Base-by-base conservation (phyloP, 495 filamentous ascomycete species). In the Penicillium salamii region DNA sequence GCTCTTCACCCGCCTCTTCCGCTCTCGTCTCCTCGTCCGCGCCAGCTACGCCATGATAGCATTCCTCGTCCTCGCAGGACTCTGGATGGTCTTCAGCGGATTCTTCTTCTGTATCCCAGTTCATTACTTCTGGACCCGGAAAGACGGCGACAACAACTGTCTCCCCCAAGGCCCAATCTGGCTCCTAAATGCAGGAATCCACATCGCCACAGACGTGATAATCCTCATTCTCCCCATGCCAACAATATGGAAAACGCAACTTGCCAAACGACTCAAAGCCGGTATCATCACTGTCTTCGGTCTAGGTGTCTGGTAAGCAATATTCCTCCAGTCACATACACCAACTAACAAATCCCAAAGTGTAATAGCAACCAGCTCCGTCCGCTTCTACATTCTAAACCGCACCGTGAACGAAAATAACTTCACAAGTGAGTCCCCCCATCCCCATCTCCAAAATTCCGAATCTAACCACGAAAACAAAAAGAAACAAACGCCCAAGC, bases 211-310 rank as follows among this genome's bases (percentile, higher is more conserved):
- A 3, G 77, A 81, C 50, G 9, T 80, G 24, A 43, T 71, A 3
- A 75, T 81, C 21, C 55, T 81, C 33, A 39, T 74, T 21, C 49
- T 81, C 3, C 79, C 79, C 0, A 67, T 81, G 57, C 65, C 65
- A 0, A 49, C 66, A 1, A 39, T 81, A 12, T 63, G 55, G 38
- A 55, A 57, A 23, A 45, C 81, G 14, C 66, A 71, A 3, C 55
- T 81, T 36, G 62, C 73, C 0, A 52, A 32, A 8, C 59, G 61
- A 32, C 71, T 76, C 43, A 77, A 77, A 52, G 26, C 65, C 5
- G 70, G 67, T 2, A 47, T 79, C 8, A 63, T 69, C 12, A 11
- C 67, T 0, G 54, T 79, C 0, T 82, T 81, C 42, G 65, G 71
- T 1, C 40, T 79, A 21, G 78, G 75, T n/a, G 41, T 69, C n/a